Evolutionary conservation across 176 grass and related monocot species (phyloP).

Genomic region (Carex kokanica): DNA sequence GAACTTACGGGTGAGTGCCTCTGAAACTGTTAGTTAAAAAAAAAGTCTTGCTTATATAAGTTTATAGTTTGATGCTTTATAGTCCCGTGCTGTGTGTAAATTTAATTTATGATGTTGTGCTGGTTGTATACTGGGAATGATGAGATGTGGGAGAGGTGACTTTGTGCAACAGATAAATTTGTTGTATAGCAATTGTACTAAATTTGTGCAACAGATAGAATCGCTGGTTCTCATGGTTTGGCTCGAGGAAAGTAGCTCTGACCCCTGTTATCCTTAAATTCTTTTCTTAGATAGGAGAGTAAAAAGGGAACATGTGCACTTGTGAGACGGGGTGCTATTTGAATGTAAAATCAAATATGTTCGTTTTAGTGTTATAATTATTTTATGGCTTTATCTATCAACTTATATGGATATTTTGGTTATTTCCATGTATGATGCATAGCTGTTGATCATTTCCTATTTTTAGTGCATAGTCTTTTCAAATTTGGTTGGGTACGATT

Average conservation of each 20-base stretch:
- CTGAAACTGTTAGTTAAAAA: too few relatives aligned
- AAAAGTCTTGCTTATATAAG: too few relatives aligned
- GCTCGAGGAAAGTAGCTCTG: background rate
- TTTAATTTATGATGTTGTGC: conserved; percentile 1
- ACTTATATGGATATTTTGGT: background rate
- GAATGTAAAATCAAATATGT: conserved; percentile 19
- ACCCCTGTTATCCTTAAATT: conserved; percentile 20
- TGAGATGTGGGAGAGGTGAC: conserved; percentile 16
- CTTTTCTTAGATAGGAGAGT: conserved; percentile 17
- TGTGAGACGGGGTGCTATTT: conserved; percentile 4
- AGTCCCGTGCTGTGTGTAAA: background rate
- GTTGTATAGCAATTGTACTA: conserved; percentile 25
- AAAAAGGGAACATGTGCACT: background rate
- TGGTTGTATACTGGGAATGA: conserved; percentile 19
- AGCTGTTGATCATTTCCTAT: background rate
- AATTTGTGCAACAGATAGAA: conserved; percentile 5
- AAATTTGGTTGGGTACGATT: background rate
- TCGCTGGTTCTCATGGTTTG: background rate
- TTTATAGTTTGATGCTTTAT: too few relatives aligned
- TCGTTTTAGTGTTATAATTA: conserved; percentile 16
- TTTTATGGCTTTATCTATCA: conserved; percentile 4
- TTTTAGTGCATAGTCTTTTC: background rate
- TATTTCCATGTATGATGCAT: background rate
- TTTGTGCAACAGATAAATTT: too few relatives aligned
- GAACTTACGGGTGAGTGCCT: too few relatives aligned